phyloP scores from a whole-genome alignment of 495 filamentous ascomycete species.

The Penicillium turbatum region DNA sequence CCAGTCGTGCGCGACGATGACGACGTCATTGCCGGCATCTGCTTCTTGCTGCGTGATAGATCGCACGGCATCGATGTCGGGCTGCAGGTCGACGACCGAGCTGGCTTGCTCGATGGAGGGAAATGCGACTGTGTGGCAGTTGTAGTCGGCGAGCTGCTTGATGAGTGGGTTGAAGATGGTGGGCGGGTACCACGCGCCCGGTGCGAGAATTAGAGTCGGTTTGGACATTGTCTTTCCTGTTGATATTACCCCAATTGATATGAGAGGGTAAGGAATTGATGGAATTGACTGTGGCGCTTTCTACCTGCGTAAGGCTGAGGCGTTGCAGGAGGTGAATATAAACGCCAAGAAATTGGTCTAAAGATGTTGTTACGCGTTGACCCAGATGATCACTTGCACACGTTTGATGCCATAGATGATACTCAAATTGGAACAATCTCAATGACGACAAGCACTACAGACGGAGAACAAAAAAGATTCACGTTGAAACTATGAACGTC shows the following conservation, averaged over 20 bases:
- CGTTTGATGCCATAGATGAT: too few species aligned
- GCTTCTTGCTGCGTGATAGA: conserved; percentile 23
- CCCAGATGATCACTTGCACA: too few species aligned
- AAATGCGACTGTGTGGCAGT: conserved; percentile 26
- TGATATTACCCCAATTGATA: not conserved
- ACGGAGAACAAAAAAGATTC: too few species aligned
- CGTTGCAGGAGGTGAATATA: not conserved
- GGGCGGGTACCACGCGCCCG: conserved; percentile 37
- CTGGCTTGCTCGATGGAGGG: conserved; percentile 31
- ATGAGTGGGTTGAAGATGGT: conserved; percentile 30
- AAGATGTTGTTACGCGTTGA: not conserved
- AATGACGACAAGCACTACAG: too few species aligned
- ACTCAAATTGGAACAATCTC: too few species aligned
- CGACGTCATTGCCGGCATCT: conserved; percentile 31
- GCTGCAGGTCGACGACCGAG: conserved; percentile 22
- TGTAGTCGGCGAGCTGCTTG: conserved; percentile 21
- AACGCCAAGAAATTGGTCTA: not conserved
- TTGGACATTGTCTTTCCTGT: conserved; percentile 18
- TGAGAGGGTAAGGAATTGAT: not conserved
- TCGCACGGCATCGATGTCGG: conserved; percentile 30
- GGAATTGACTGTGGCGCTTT: not conserved
- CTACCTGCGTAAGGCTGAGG: not conserved
- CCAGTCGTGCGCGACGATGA: conserved; percentile 45
- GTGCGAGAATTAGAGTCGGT: conserved; percentile 33
- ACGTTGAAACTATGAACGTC: too few species aligned